Evolutionary conservation across 2,329 filamentous ascomycete species (phyloP).

Genomic region (Colletotrichum caudatum): DNA sequence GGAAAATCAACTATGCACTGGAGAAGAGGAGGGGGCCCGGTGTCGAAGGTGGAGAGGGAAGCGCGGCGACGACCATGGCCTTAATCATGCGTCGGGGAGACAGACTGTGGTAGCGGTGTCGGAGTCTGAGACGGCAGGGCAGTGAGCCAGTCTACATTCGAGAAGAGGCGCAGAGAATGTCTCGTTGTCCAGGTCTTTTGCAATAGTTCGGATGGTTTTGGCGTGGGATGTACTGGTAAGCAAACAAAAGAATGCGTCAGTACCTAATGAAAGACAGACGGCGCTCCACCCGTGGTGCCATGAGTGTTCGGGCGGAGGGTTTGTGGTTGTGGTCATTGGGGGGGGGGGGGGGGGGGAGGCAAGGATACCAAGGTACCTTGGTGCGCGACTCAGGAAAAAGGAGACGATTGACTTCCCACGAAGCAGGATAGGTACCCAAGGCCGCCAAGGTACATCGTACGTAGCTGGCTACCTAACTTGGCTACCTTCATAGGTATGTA

Average conservation of each 20-base stretch:
- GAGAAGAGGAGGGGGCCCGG: slow-evolving; percentile 32
- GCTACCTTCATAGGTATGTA: too few relatives aligned
- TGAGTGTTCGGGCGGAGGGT: slow-evolving; percentile 20
- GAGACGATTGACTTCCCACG: slow-evolving; percentile 26
- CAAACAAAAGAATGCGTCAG: slow-evolving; percentile 33
- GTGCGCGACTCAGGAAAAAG: slow-evolving; percentile 39
- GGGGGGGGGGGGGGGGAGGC: background rate
- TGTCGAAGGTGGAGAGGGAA: slow-evolving; percentile 36
- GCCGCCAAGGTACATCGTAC: too few relatives aligned
- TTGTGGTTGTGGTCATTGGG: background rate
- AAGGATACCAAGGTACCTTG: background rate
- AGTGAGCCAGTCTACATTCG: slow-evolving; percentile 19
- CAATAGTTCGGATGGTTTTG: slow-evolving; percentile 14
- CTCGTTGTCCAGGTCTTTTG: slow-evolving; percentile 13
- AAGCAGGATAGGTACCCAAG: background rate
- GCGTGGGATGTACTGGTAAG: slow-evolving; percentile 11
- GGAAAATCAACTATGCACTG: slow-evolving; percentile 33
- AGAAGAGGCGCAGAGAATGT: slow-evolving; percentile 8
- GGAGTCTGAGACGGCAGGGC: slow-evolving; percentile 17
- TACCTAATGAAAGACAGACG: slow-evolving; percentile 3
- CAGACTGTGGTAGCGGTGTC: slow-evolving; percentile 32
- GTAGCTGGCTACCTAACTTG: too few relatives aligned
- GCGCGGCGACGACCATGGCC: slow-evolving; percentile 36
- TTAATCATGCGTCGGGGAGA: slow-evolving; percentile 38
- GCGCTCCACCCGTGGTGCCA: slow-evolving; percentile 17